Base-by-base conservation (phyloP, 2,329 filamentous ascomycete genomes). In the Ophiocordyceps robertsii region DNA sequence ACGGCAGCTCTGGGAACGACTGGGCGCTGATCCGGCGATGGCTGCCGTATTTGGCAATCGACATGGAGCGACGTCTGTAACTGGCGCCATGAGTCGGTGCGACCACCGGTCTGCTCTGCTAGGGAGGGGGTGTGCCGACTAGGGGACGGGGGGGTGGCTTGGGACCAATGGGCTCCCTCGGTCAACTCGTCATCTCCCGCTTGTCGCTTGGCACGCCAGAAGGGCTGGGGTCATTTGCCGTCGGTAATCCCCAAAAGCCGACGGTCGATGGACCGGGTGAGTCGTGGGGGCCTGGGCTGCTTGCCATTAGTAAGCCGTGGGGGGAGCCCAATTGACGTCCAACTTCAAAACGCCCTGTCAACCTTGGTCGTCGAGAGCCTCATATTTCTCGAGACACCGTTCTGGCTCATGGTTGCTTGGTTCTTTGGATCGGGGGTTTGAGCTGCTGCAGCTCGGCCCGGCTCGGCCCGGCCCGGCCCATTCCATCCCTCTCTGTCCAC, bases 181-280 rank as follows among this genome's bases (percentile, higher is more conserved):
- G 24, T 9, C 24, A 27, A 9, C 24, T 27, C 24, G 24, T 19
- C 19, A 19, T 16, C 16, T 35, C 13, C 11, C 32, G n/a, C 11
- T 35, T 13, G 13, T 35, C 14, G 32, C 32, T 35, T n/a, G 14
- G 27, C 16, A 14, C n/a, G 13, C 16, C 11, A 24, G 7, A 19
- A 19, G 35, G 35, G 14, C 35, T 24, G 16, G 40, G 32, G 8
- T 31, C 40, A 42, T 37, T 42, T 42, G 40, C 35, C 40, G 21
- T 42, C 40, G 40, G 40, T 29, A 24, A 42, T 19, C 17, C 33
- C 33, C 33, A 42, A 42, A 42, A 17, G 40, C 40, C 40, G 40
- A 42, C 27, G 24, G 8, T 37, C n/a, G 19, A 29, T 36, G 33
- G 29, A 7, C 14, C n/a, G n/a, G n/a, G n/a, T n/a, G 17, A 9